Percentiles rank a stretch among this genome's conserved stretches.
These are phyloP conservation scores for Pythium aphanidermatum DNA, from an alignment of 352 stramenopile genomes.

Conservation along the genomic window DNA sequence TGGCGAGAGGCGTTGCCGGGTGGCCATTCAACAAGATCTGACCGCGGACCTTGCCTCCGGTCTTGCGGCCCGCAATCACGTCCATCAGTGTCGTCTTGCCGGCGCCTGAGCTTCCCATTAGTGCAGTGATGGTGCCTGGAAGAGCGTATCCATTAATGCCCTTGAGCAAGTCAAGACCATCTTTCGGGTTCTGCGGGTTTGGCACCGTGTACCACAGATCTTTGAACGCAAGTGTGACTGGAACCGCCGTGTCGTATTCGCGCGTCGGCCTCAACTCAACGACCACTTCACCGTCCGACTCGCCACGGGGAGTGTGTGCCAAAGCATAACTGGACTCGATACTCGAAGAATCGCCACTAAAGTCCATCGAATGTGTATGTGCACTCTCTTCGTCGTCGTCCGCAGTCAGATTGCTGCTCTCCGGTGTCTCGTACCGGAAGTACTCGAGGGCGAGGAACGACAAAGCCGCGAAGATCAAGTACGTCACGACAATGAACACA, in stretches of 20 bases:
- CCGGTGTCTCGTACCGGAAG: slow-evolving; percentile 19
- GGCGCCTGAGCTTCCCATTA: slow-evolving; percentile 47
- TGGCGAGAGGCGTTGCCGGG: slow-evolving; percentile 17
- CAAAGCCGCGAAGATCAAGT: slow-evolving; percentile 22
- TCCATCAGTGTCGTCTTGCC: slow-evolving; percentile 91
- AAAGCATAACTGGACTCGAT: no score
- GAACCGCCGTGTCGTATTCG: slow-evolving; percentile 13
- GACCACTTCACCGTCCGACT: not conserved
- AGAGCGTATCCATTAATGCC: slow-evolving; percentile 27
- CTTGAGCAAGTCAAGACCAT: slow-evolving; percentile 28
- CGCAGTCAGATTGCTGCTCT: slow-evolving; percentile 5
- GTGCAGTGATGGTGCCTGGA: slow-evolving; percentile 36
- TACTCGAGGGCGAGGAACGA: slow-evolving; percentile 20
- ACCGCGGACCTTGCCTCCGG: slow-evolving; percentile 59
- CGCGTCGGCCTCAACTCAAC: not conserved
- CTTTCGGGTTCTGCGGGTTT: slow-evolving; percentile 6
- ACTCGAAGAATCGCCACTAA: slow-evolving; percentile 9
- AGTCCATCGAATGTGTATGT: not conserved
- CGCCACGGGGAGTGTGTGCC: no score
- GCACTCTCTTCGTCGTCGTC: not conserved
- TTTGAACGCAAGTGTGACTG: slow-evolving; percentile 29
- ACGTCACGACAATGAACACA: slow-evolving; percentile 19
- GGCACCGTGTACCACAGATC: slow-evolving; percentile 30
- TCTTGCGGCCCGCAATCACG: slow-evolving; percentile 88
- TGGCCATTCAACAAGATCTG: slow-evolving; percentile 27